A percentile compares a stretch with the other conserved stretches of the same genome.
These are phyloP conservation scores for Torulaspora microellipsoides DNA, from an alignment of 805 yeast genomes.

Conservation along the genomic window DNA sequence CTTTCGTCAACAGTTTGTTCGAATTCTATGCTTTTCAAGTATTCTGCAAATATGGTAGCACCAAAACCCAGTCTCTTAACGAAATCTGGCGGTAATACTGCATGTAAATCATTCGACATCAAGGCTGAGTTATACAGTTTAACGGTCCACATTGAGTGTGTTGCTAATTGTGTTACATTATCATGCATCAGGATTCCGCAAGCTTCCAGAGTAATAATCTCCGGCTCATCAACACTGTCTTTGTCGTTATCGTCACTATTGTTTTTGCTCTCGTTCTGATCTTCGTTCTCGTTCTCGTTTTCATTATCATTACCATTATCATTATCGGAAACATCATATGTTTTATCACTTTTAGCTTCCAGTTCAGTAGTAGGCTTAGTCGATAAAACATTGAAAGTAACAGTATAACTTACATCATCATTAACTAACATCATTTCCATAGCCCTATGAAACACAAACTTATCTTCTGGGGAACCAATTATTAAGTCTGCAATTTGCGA, in stretches of 20 bases:
- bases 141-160: constrained; percentile 90
- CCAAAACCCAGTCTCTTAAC: constrained; percentile 86
- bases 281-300: constrained; percentile 6
- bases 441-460: constrained; percentile 63
- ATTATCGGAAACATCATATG: constrained; percentile 2
- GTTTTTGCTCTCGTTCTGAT: not conserved
- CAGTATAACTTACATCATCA: constrained; percentile 66
- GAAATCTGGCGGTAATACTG: constrained; percentile 54
- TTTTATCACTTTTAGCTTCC: not conserved
- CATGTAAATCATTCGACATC: constrained; percentile 48
- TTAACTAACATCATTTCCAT: constrained; percentile 64
- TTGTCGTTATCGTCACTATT: constrained; percentile 14
- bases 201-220: constrained; percentile 74
- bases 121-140: constrained; percentile 44
- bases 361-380: constrained; percentile 7
- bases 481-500: constrained; percentile 60
- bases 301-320: constrained; percentile 26
- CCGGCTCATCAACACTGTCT: constrained; percentile 39
- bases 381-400: constrained; percentile 50
- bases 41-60: constrained; percentile 73
- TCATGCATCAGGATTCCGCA: constrained; percentile 85
- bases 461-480: constrained; percentile 60
- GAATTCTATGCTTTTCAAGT: constrained; percentile 59
- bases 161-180: constrained; percentile 49
- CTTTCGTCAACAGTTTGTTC: constrained; percentile 58